Evolutionary conservation across 768 basidiomycete species (phyloP), one percentile per base, ranked within the genome.

Genomic region (Boletus reticulatus): DNA sequence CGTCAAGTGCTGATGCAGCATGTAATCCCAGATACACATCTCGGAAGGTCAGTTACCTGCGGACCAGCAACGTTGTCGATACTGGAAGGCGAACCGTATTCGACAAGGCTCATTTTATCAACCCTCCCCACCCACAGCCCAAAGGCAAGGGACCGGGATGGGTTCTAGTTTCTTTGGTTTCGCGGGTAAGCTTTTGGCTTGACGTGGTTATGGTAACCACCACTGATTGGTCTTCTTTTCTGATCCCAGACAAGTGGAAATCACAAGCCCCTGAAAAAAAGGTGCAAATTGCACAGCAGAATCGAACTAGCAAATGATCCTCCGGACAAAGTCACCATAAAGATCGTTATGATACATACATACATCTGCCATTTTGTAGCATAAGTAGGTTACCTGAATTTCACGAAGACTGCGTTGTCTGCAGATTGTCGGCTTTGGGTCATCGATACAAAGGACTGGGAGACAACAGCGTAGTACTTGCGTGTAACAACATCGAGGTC

Each of bases 21-120:
- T 37, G 16, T 16, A 19, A 24, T 36, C 4, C 39, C 22, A 69
- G 68, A 53, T 69, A 53, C 50, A 66, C 43, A 52, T 69, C 8
- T 58, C 68, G 11, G 68, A 70, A 10, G 64, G 61, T 17, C 62
- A 68, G 19, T 37, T 66, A 4, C 6, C 58, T 17, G 43, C 59
- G 0, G 66, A 59, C 45, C 56, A 64, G 11, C 68, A 70, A 57
- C 68, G 68, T 32, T 66, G 64, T 44, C 62, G 68, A 38, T 69
- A 55, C 68, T 69, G 68, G 68, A 69, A 53, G 34, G 68, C 68
- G 11, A 70, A 53, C 36, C 68, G 68, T 20, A 60, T 64, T 52
- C 64, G 68, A 37, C 68, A 69, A 46, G 31, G 13, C 41, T 69
- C 68, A 12, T 69, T 70, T 56, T 69, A 69, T 48, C 68, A 68